Evolutionary conservation across 768 basidiomycete species (phyloP).

Genomic region (Pisolithus orientalis): DNA sequence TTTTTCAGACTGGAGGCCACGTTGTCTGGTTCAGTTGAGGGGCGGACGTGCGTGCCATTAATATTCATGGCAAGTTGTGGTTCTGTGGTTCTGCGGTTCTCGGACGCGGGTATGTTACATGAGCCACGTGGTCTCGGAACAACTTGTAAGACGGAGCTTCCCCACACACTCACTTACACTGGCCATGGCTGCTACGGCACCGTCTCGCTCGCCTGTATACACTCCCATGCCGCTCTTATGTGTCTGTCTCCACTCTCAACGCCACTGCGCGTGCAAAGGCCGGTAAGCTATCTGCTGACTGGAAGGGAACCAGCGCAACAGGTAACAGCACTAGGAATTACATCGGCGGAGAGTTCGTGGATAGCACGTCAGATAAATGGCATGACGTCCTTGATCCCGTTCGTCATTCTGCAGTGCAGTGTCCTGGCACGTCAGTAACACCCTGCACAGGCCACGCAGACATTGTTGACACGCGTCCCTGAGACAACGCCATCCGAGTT

Average conservation of each 20-base stretch:
- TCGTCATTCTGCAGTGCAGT: conserved; percentile 22
- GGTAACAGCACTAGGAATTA: conserved; percentile 91
- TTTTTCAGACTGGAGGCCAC: too few species aligned
- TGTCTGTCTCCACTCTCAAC: conserved; percentile 46
- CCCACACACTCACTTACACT: conserved; percentile 14
- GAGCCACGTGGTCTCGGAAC: not conserved
- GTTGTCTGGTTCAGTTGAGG: too few species aligned
- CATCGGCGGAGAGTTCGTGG: conserved; percentile 84
- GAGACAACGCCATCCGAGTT: conserved; percentile 83
- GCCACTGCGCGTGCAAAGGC: conserved; percentile 55
- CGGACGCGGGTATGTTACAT: too few species aligned
- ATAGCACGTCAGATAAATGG: conserved; percentile 75
- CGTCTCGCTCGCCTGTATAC: conserved; percentile 13
- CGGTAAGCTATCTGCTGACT: conserved; percentile 63
- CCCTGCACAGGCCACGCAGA: conserved; percentile 72
- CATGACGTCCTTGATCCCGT: conserved; percentile 89
- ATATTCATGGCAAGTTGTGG: too few species aligned
- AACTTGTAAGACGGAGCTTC: not conserved
- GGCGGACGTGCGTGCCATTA: too few species aligned
- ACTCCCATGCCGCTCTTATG: conserved; percentile 30
- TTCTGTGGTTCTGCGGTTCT: too few species aligned
- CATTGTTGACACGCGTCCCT: conserved; percentile 81
- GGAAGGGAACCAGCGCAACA: conserved; percentile 82
- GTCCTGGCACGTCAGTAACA: too few species aligned
- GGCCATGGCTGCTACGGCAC: conserved; percentile 16